Evolutionary conservation across 2,329 filamentous ascomycete species (phyloP).

Genomic region (Phaeomoniella chlamydospora): DNA sequence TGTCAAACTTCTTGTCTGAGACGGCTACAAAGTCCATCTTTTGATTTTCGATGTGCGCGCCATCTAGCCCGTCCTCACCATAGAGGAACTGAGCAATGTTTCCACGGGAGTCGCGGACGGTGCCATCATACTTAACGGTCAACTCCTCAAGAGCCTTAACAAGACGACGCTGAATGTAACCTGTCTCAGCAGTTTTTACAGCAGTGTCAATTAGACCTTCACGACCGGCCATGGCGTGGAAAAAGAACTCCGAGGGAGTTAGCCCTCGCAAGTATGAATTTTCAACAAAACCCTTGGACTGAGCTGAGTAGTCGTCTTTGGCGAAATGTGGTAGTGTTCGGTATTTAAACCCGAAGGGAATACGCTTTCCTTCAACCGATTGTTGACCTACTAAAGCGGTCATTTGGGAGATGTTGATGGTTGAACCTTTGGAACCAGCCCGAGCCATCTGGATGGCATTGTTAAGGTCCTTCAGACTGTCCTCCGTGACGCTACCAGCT

Average conservation of each 20-base stretch:
- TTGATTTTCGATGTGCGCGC: conserved; percentile 85
- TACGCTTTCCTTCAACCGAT: conserved; percentile 95
- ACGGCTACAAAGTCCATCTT: conserved; percentile 73
- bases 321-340: conserved; percentile 94
- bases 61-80: conserved; percentile 92
- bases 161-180: conserved; percentile 95
- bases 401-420: conserved; percentile 99
- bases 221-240: conserved; percentile 99
- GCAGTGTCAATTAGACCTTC: conserved; percentile 99
- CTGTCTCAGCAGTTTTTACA: conserved; percentile 97
- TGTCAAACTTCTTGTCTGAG: conserved; percentile 62
- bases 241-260: conserved; percentile 95
- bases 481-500: conserved; percentile 82
- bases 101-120: conserved; percentile 88
- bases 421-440: conserved; percentile 95
- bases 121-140: conserved; percentile 94
- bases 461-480: conserved; percentile 88
- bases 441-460: conserved; percentile 93
- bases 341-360: conserved; percentile 98
- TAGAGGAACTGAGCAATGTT: conserved; percentile 97
- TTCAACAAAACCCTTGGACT: conserved; percentile 93
- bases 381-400: conserved; percentile 95
- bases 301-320: conserved; percentile 96
- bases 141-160: conserved; percentile 97
- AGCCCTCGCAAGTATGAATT: conserved; percentile 95